Evolutionary conservation across 345 rosid species (phyloP), one percentile per base, ranked within the genome.

Genomic region (Citrus glauca): DNA sequence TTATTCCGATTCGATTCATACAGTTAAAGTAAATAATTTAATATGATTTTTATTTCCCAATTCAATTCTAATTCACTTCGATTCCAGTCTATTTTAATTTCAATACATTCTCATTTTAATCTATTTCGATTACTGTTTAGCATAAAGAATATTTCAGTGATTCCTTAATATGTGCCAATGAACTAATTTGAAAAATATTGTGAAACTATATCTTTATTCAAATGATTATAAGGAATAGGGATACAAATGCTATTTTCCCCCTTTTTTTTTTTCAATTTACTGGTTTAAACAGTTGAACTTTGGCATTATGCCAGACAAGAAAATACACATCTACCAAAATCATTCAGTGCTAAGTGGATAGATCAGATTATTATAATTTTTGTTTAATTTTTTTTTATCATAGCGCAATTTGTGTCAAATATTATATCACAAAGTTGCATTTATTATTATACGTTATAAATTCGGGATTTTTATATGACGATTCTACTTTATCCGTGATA

Each of bases 261-360:
- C 5, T 0, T 2, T n/a, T 33, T 17, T 2, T 1, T n/a, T 65
- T n/a, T n/a, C n/a, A 7, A 72, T 64, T 68, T 83, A 77, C 76
- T 75, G 72, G 82, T 37, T 74, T 60, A 60, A 81, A 81, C 83
- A 84, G 85, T 83, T 50, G 1, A 80, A 72, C 84, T 79, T 77
- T 69, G 73, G 84, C 87, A 83, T 86, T 86, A 81, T 87, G 84
- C 78, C 83, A 73, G 80, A 77, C 91, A 74, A 64, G 73, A 64
- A 80, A 66, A 77, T 64, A 65, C 78, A 72, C 81, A 67, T 77
- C 64, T 74, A 59, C 50, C 55, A 40, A 66, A 53, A 48, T 56
- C 33, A 22, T 70, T 70, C 67, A 66, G 28, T 71, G 70, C 62
- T 78, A 60, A 67, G 78, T 77, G 22, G 25, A 79, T 65, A 78